Evolutionary conservation across 495 filamentous ascomycete species (phyloP).

Genomic region (Pseudevernia furfuracea): DNA sequence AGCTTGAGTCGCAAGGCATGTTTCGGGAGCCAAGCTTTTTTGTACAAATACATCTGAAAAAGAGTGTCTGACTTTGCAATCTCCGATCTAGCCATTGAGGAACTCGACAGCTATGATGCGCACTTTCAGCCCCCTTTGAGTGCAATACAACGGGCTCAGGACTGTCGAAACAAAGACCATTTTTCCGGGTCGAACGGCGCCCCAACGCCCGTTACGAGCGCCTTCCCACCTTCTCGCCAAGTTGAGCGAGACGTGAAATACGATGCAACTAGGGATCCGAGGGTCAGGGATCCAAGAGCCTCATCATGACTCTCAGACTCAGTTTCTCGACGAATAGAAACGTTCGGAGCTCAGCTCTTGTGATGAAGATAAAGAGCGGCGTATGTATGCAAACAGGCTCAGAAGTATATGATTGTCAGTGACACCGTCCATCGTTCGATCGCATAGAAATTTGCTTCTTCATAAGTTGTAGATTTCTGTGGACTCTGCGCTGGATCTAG

Average conservation of each 20-base stretch:
- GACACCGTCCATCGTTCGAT: not conserved
- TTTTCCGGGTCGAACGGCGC: not conserved
- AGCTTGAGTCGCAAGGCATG: not conserved
- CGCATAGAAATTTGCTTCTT: not conserved
- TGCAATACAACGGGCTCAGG: not conserved
- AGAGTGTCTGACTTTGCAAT: not conserved
- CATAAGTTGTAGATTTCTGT: not conserved
- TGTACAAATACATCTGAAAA: not conserved
- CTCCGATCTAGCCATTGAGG: not conserved
- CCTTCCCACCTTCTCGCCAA: not conserved
- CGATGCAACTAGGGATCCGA: constrained; percentile 3
- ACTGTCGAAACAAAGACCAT: not conserved
- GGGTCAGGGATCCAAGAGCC: not conserved
- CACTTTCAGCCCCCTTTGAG: not conserved
- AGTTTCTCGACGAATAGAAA: not conserved
- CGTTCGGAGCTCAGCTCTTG: not conserved
- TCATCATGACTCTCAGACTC: not conserved
- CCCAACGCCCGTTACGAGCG: not conserved
- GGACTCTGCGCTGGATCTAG: not conserved
- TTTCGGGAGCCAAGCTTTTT: not conserved
- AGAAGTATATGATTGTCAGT: not conserved
- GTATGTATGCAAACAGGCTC: not conserved
- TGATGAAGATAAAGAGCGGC: not conserved
- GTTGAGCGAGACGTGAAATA: not conserved
- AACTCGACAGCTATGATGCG: not conserved